phyloP scores from a whole-genome alignment of 495 filamentous ascomycete genomes.

The Neurospora sp. region DNA sequence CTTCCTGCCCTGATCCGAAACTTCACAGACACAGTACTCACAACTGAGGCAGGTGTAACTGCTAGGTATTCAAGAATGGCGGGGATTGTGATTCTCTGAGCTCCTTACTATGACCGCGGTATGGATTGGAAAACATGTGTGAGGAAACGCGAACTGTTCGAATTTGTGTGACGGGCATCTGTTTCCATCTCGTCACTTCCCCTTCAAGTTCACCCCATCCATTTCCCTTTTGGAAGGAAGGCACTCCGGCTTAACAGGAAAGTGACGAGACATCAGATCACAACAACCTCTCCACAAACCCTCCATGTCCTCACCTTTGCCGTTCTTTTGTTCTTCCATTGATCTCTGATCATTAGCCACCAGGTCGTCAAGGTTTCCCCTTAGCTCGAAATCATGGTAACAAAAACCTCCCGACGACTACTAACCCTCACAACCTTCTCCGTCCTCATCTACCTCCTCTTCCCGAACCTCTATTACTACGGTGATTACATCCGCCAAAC shows the following conservation, averaged over 20 bases:
- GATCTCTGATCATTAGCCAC: background rate
- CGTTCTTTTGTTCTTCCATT: background rate
- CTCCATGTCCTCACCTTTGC: background rate
- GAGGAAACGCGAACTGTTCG: background rate
- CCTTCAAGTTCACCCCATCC: background rate
- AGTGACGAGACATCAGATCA: background rate
- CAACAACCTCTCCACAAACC: background rate
- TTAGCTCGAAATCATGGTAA: background rate
- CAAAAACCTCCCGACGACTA: conserved; percentile 2
- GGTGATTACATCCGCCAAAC: conserved; percentile 30
- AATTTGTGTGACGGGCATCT: background rate
- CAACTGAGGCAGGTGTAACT: background rate
- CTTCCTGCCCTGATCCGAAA: background rate
- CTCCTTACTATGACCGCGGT: background rate
- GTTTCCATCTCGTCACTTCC: background rate
- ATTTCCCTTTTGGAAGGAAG: background rate
- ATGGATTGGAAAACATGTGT: background rate
- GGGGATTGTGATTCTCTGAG: too few species aligned
- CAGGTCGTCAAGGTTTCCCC: background rate
- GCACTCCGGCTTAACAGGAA: background rate
- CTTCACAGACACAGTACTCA: background rate
- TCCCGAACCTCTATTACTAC: conserved; percentile 20
- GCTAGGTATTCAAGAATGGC: too few species aligned
- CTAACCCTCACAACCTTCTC: conserved; percentile 14
- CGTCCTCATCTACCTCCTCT: conserved; percentile 15